Conservation (phyloP, 1,284 basidiomycete genomes). For the Fistulinella cinereoalba region DNA sequence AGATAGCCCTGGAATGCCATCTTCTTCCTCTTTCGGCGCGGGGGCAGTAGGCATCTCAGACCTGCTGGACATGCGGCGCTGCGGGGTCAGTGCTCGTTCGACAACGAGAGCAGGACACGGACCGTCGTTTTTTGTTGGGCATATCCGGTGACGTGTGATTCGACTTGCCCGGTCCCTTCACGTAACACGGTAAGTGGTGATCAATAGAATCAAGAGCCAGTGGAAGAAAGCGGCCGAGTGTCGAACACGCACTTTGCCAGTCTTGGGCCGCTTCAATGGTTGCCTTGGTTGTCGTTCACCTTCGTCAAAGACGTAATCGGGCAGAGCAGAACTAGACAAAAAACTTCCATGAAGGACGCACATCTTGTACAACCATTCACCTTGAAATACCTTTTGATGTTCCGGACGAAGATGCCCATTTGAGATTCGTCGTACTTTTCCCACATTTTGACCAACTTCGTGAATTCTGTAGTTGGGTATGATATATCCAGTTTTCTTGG, state of each 20-base stretch:
- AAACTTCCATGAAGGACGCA: constrained; percentile 14
- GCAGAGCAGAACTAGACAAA: constrained; percentile 58
- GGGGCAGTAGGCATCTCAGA: constrained; percentile 36
- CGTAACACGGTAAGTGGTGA: constrained; percentile 18
- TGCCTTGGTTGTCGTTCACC: constrained; percentile 72
- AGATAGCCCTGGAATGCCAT: constrained; percentile 39
- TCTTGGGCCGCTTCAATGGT: constrained; percentile 62
- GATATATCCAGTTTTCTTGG: constrained; percentile 91
- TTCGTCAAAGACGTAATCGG: constrained; percentile 81
- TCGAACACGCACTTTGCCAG: constrained; percentile 62
- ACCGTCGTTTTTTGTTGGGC: constrained; percentile 71
- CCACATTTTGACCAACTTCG: constrained; percentile 94
- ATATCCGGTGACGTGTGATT: constrained; percentile 64
- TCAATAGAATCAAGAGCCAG: constrained; percentile 15
- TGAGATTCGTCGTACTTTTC: constrained; percentile 90
- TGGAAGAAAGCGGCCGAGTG: constrained; percentile 8
- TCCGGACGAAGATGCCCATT: constrained; percentile 94
- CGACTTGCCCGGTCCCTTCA: constrained; percentile 61
- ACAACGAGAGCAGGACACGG: constrained; percentile 29
- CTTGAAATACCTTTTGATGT: constrained; percentile 81
- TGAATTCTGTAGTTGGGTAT: constrained; percentile 95
- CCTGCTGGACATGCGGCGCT: constrained; percentile 34
- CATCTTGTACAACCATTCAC: constrained; percentile 8
- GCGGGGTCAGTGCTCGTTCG: constrained; percentile 24
- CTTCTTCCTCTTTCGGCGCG: constrained; percentile 37